Percentiles rank a stretch among this genome's conserved stretches.
Conservation (phyloP, 345 rosid genomes). For the Nasturtium officinale region DNA sequence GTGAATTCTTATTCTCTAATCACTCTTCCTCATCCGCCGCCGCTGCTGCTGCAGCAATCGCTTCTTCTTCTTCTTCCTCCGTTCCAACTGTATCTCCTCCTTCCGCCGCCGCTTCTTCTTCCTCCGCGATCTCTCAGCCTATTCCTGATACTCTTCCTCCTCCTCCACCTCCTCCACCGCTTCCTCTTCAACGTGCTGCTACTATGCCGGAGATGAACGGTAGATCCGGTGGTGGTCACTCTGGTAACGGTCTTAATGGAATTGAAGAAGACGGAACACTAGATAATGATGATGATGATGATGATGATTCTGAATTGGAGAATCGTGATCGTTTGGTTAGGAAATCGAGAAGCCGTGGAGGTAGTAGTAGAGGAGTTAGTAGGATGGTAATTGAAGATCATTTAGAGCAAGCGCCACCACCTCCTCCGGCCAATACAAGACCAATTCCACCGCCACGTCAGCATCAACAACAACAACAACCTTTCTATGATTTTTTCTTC, state of each 20-base stretch:
- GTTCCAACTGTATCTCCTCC: constrained; percentile 48
- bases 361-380: constrained; percentile 33
- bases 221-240: constrained; percentile 48
- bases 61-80: constrained; percentile 22
- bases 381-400: constrained; percentile 18
- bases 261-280: constrained; percentile 63
- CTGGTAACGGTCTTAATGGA: constrained; percentile 46
- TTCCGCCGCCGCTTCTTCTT: constrained; percentile 53
- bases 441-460: constrained; percentile 38
- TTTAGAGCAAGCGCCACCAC: constrained; percentile 27
- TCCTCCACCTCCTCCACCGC: constrained; percentile 49
- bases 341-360: constrained; percentile 59
- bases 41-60: constrained; percentile 9
- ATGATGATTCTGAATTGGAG: constrained; percentile 50
- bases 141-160: constrained; percentile 43
- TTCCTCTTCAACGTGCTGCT: constrained; percentile 66
- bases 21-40: constrained; percentile 28
- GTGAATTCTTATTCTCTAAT: constrained; percentile 52
- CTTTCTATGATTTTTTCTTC: constrained; percentile 55
- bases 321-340: constrained; percentile 47
- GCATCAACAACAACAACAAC: constrained; percentile 41
- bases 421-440: constrained; percentile 26
- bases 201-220: constrained; percentile 84
- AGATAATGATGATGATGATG: constrained; percentile 44
- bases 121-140: constrained; percentile 28